A percentile compares a stretch with the other conserved stretches of the same genome.
Evolutionary conservation across 192 early-diverging fungal genomes (phyloP).

Genomic region (Physocladia obscura): DNA sequence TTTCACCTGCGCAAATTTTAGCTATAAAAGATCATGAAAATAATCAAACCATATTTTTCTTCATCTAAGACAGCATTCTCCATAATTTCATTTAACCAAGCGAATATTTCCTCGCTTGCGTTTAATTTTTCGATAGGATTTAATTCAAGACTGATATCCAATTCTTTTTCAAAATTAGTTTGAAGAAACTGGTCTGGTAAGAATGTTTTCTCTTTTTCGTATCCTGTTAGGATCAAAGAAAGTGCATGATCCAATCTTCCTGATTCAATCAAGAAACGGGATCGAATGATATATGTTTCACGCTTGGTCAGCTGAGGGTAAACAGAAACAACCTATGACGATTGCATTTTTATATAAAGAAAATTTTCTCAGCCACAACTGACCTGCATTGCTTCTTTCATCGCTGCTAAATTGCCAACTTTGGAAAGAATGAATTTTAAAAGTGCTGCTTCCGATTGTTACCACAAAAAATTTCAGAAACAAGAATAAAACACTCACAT

Average conservation of each 20-base stretch:
- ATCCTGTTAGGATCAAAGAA: slow-evolving; percentile 25
- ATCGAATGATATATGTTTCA: slow-evolving; percentile 54
- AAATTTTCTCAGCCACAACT: not conserved
- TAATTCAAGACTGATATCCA: slow-evolving; percentile 14
- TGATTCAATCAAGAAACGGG: slow-evolving; percentile 51
- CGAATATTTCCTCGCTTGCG: slow-evolving; percentile 36
- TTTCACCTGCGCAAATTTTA: too few species aligned
- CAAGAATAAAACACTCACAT: slow-evolving; percentile 22
- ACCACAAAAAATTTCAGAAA: slow-evolving; percentile 4
- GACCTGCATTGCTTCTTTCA: slow-evolving; percentile 56
- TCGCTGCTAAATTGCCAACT: slow-evolving; percentile 46
- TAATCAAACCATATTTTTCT: slow-evolving; percentile 16
- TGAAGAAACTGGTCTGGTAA: slow-evolving; percentile 2
- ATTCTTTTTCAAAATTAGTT: slow-evolving; percentile 19
- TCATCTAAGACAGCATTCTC: slow-evolving; percentile 22
- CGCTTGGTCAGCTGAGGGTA: slow-evolving; percentile 57
- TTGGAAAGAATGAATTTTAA: slow-evolving; percentile 53
- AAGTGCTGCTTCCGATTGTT: slow-evolving; percentile 31
- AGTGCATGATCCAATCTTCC: slow-evolving; percentile 34
- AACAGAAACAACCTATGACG: slow-evolving; percentile 53
- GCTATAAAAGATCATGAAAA: too few species aligned
- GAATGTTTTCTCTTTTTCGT: slow-evolving; percentile 12
- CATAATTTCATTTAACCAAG: slow-evolving; percentile 37
- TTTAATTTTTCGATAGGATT: slow-evolving; percentile 19
- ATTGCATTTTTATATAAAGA: too few species aligned